Percentiles rank a stretch among this genome's conserved stretches.
These are phyloP conservation scores for Aspergillus pseudoterreus DNA, from an alignment of 2,329 filamentous ascomycete species.

Conservation along the genomic window DNA sequence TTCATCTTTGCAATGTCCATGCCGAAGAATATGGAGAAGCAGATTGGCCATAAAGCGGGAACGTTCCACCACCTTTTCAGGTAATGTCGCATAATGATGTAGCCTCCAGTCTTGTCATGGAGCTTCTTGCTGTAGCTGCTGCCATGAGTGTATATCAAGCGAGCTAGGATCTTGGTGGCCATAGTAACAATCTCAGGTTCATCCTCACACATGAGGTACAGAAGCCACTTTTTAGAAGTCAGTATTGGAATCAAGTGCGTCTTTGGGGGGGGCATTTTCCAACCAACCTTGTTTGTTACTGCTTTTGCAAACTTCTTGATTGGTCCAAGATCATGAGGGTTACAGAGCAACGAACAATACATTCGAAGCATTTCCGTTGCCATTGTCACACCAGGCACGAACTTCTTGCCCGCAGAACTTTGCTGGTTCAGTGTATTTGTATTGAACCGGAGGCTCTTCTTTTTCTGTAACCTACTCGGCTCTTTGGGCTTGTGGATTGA, in stretches of 20 bases:
- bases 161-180: constrained; percentile 76
- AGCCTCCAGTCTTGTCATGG: constrained; percentile 79
- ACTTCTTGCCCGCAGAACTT: constrained; percentile 33
- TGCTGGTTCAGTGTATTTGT: constrained; percentile 24
- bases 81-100: constrained; percentile 76
- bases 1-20: constrained; percentile 72
- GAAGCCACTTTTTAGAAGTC: constrained; percentile 63
- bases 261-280: background rate
- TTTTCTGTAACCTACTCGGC: constrained; percentile 39
- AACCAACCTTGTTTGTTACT: constrained; percentile 83
- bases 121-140: constrained; percentile 81
- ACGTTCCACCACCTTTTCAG: constrained; percentile 87
- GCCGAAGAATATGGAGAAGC: constrained; percentile 84
- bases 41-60: constrained; percentile 78
- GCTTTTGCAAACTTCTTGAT: constrained; percentile 88
- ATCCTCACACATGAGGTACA: constrained; percentile 85
- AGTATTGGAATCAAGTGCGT: background rate
- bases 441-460: constrained; percentile 42
- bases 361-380: constrained; percentile 72
- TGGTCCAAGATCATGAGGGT: constrained; percentile 62
- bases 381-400: constrained; percentile 62
- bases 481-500: constrained; percentile 67
- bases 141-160: constrained; percentile 79
- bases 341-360: constrained; percentile 74
- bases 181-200: constrained; percentile 79